Evolutionary conservation across 345 rosid species (phyloP).

Genomic region (Kandelia obovata): DNA sequence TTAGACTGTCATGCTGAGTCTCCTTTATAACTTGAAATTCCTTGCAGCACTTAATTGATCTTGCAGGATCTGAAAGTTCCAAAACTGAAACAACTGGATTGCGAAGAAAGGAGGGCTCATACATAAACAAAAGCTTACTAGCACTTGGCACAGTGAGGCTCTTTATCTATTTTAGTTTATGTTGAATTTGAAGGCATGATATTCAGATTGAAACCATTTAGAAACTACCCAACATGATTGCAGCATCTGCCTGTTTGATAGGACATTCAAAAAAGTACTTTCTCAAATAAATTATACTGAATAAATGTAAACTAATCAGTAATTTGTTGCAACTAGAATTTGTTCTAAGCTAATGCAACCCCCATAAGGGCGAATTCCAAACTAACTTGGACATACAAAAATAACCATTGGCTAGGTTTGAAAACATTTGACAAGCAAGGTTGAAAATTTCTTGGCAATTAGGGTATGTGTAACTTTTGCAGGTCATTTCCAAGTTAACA

Average conservation of each 20-base stretch:
- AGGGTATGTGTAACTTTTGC: slow-evolving; percentile 8
- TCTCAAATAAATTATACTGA: no score
- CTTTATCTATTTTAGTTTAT: neutral
- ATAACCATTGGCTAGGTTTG: neutral
- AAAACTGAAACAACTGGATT: slow-evolving; percentile 71
- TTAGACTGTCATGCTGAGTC: slow-evolving; percentile 3
- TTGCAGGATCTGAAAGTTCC: slow-evolving; percentile 79
- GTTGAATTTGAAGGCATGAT: neutral
- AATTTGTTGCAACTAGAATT: neutral
- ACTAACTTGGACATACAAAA: neutral
- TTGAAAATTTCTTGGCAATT: slow-evolving; percentile 7
- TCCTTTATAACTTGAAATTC: slow-evolving; percentile 7
- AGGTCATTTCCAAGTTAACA: slow-evolving; percentile 68
- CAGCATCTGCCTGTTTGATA: neutral
- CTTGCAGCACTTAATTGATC: slow-evolving; percentile 64
- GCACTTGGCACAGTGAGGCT: slow-evolving; percentile 66
- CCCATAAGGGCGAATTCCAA: slow-evolving; percentile 1
- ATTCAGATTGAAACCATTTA: neutral
- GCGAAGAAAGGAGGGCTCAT: slow-evolving; percentile 74
- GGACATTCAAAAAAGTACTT: neutral
- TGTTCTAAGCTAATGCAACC: neutral
- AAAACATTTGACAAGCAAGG: neutral
- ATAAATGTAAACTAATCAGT: no score
- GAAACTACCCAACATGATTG: neutral
- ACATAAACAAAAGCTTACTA: slow-evolving; percentile 67